A percentile compares a stretch with the other conserved stretches of the same genome.
Conservation (phyloP, 495 filamentous ascomycete genomes). For the Penicillium cosmopolitanum region DNA sequence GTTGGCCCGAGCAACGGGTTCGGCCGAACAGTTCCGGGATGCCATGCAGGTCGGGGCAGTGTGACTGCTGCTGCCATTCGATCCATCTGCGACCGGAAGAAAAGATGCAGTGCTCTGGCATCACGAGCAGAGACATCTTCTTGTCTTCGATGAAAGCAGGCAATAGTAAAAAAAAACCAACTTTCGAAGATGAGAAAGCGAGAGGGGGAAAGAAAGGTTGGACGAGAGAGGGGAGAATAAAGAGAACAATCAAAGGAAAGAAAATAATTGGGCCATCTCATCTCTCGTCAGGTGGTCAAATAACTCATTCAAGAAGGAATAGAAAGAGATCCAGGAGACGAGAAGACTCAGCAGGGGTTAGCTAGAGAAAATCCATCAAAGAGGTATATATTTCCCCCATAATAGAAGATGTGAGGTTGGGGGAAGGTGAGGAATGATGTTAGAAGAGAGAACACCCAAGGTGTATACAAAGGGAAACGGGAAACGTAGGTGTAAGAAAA, state of each 20-base stretch:
- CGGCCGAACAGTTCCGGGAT: conserved; percentile 12
- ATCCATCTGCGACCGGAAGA: conserved; percentile 7
- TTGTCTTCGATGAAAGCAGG: neutral
- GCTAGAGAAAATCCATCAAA: too few relatives aligned
- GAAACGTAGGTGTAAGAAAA: conserved; percentile 16
- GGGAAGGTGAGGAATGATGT: neutral
- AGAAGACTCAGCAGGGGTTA: neutral
- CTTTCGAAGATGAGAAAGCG: neutral
- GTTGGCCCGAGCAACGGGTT: conserved; percentile 13
- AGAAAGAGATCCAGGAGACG: neutral
- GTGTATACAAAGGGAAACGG: conserved; percentile 11
- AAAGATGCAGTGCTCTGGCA: conserved; percentile 10
- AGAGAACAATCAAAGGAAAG: neutral
- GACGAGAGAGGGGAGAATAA: neutral
- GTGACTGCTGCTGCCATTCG: conserved; percentile 11
- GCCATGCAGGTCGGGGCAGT: conserved; percentile 10
- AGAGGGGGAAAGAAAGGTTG: neutral
- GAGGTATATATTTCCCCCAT: too few relatives aligned
- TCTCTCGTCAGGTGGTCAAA: neutral
- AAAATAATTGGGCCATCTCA: neutral
- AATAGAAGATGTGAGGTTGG: neutral
- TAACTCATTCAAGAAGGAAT: neutral
- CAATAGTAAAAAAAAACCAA: neutral
- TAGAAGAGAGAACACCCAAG: neutral
- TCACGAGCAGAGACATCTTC: neutral